A percentile compares a stretch with the other conserved stretches of the same genome.
These are phyloP conservation scores for Colletotrichum noveboracense DNA, from an alignment of 2,329 filamentous ascomycete genomes.

Conservation along the genomic window DNA sequence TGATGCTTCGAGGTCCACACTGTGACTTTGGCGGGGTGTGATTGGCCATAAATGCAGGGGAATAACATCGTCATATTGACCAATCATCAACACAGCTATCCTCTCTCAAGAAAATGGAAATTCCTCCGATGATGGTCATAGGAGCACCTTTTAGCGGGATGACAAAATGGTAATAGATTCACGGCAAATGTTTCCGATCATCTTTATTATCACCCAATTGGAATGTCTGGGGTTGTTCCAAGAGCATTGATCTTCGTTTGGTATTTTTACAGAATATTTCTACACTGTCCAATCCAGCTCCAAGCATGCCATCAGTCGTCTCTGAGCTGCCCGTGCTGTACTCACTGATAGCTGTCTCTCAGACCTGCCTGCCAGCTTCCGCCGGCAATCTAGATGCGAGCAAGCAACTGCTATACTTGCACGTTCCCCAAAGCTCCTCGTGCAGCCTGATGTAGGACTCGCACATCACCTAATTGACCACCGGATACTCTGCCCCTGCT, in stretches of 20 bases:
- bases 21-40: background rate
- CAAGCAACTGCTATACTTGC: accelerated
- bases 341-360: background rate
- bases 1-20: background rate
- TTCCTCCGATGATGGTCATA: background rate
- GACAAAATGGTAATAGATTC: background rate
- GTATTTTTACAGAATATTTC: background rate
- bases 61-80: background rate
- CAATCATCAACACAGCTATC: background rate
- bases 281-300: background rate
- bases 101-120: background rate
- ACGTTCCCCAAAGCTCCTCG: background rate
- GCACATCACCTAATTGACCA: slow-evolving; percentile 28
- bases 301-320: background rate
- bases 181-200: background rate
- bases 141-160: background rate
- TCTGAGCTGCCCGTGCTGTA: background rate
- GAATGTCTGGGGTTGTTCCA: accelerated
- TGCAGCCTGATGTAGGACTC: accelerated
- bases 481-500: slow-evolving; percentile 40
- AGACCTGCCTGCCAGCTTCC: background rate
- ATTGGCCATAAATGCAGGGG: background rate
- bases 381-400: background rate
- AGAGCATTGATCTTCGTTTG: background rate
- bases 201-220: background rate